These are phyloP conservation scores for Cordyceps cateniannulata DNA, from an alignment of 2,329 filamentous ascomycete species.

Conservation along the genomic window DNA sequence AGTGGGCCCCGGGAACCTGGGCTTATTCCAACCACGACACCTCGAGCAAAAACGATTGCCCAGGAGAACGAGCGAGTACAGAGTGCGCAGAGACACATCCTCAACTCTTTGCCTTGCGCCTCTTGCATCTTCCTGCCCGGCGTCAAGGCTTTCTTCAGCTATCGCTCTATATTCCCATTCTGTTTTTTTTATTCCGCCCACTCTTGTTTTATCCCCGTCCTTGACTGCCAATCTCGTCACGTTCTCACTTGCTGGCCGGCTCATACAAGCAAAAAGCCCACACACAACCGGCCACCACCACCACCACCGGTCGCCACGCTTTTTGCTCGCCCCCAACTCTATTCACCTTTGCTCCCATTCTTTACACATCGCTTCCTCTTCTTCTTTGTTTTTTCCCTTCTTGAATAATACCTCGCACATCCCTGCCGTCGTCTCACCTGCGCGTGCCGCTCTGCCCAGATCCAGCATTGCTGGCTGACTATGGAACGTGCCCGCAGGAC, in stretches of 20 bases:
- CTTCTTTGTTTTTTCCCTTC: background rate
- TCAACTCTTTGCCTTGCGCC: constrained; percentile 18
- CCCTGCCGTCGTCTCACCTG: background rate
- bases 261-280: constrained; percentile 13
- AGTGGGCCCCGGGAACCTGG: constrained; percentile 17
- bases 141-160: constrained; percentile 8
- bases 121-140: constrained; percentile 17
- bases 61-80: constrained; percentile 24
- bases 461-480: constrained; percentile 10
- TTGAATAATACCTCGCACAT: constrained; percentile 3
- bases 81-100: constrained; percentile 13
- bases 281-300: constrained; percentile 5
- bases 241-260: constrained; percentile 14
- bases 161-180: constrained; percentile 10
- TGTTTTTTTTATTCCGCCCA: constrained; percentile 14
- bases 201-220: background rate
- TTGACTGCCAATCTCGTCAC: constrained; percentile 3
- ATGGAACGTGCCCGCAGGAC: constrained; percentile 33
- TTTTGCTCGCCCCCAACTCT: background rate
- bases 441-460: constrained; percentile 7
- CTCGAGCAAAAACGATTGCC: constrained; percentile 31
- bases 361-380: background rate
- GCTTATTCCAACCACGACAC: constrained; percentile 36
- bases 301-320: background rate
- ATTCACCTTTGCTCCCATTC: background rate